These are phyloP conservation scores for Stephanodiscus minutulus DNA, from an alignment of 108 stramenopile genomes.

Conservation along the genomic window DNA sequence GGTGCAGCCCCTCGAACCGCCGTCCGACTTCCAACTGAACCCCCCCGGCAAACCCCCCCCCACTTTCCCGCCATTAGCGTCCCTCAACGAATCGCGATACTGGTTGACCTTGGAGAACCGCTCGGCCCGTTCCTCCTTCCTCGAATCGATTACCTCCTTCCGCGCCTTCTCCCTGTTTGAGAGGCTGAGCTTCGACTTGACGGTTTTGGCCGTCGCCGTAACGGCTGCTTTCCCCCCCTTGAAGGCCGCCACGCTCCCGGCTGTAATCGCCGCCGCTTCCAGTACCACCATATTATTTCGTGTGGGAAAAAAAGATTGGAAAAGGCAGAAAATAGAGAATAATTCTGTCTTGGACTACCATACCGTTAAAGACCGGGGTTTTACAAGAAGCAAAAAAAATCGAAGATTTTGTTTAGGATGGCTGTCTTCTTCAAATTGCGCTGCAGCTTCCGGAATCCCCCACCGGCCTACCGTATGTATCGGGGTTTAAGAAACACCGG, in stretches of 20 bases:
- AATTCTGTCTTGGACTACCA: no score
- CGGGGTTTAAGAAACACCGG: no score
- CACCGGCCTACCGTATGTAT: no score
- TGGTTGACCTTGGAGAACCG: slow-evolving; percentile 44
- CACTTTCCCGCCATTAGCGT: slow-evolving; percentile 16
- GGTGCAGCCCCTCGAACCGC: background rate
- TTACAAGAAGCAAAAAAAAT: no score
- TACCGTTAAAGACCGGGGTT: no score
- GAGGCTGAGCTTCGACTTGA: slow-evolving; percentile 34
- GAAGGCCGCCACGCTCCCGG: slow-evolving; percentile 47
- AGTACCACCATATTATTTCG: slow-evolving; percentile 28
- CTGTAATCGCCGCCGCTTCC: slow-evolving; percentile 51
- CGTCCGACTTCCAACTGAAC: slow-evolving; percentile 15
- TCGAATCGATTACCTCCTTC: slow-evolving; percentile 25
- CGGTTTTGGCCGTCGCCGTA: slow-evolving; percentile 27
- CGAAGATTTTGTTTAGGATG: no score
- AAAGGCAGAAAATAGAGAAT: no score
- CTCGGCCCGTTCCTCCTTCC: slow-evolving; percentile 41
- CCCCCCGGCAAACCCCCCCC: slow-evolving; percentile 4
- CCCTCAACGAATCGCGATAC: slow-evolving; percentile 34
- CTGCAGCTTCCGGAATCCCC: no score
- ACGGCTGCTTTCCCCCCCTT: slow-evolving; percentile 45
- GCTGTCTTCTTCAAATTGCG: no score
- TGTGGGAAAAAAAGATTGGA: no score
- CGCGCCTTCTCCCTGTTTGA: slow-evolving; percentile 30